Base-by-base conservation (phyloP, 1,284 basidiomycete genomes). In the Pholiota adiposa region DNA sequence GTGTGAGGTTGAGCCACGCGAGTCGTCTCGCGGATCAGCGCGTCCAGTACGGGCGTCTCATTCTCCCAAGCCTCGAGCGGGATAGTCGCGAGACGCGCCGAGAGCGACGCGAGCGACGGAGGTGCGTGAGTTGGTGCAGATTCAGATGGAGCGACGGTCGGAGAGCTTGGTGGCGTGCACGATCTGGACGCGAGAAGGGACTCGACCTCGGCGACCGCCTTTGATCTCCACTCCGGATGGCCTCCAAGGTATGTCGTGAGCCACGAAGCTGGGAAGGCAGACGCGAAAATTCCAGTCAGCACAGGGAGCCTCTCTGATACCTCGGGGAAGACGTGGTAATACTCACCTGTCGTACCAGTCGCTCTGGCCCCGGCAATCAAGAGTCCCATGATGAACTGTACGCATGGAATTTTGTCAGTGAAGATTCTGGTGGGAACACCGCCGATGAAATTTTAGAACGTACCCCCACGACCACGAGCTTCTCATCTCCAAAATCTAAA, bases 301-400 rank as follows among this genome's bases (percentile, higher is more conserved):
- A 51, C 52, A 63, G 31, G 55, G 34, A 41, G 54, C 16, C 21
- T 34, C 38, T 62, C 46, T 60, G 62, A 67, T 61, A 59, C 54
- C 50, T 58, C 59, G 60, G 63, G 23, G 41, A 58, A 61, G 58
- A 60, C 50, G 52, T 53, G 58, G 59, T 56, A 65, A 63, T 63
- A 72, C 75, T 66, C 61, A 83, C 85, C 83, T 65, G 88, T 88
- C 14, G 87, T 87, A 4, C 89, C 89, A 50, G 89, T 91, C 16
- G 89, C 88, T 68, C 89, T 81, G 46, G 89, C 85, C 18, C 89
- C 89, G 31, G 89, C 89, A 58, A 89, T 86, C 56, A 91, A 77
- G 8, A 91, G 75, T 33, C 89, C 89, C 86, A 91, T 90, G 56
- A 90, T 88, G 71, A 91, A 91, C 88, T 91, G 67, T 61, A 67